These are phyloP conservation scores for Ceratocystis lukuohia DNA, from an alignment of 2,329 filamentous ascomycete genomes.

Conservation along the genomic window DNA sequence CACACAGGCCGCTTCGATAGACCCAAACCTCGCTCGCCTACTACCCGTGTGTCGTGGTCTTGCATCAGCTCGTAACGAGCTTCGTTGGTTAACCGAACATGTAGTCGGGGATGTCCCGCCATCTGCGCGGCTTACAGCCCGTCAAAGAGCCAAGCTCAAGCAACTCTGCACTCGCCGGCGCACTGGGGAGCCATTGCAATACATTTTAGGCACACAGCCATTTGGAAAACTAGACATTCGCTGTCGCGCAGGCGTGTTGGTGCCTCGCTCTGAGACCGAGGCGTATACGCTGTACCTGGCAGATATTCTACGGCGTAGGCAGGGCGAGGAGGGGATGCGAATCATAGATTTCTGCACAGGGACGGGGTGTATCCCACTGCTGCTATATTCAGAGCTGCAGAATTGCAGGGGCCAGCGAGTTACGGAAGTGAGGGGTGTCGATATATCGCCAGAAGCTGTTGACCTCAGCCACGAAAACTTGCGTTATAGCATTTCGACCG, in stretches of 20 bases:
- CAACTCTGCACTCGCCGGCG: slow-evolving; percentile 37
- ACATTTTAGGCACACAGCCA: slow-evolving; percentile 74
- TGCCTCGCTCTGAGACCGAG: slow-evolving; percentile 70
- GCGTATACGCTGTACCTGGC: slow-evolving; percentile 48
- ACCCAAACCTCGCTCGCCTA: slow-evolving; percentile 44
- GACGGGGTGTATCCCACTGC: slow-evolving; percentile 75
- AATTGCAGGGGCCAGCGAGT: slow-evolving; percentile 25
- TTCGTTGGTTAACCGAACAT: slow-evolving; percentile 59
- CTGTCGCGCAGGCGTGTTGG: slow-evolving; percentile 66
- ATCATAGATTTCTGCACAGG: slow-evolving; percentile 84
- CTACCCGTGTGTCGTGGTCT: slow-evolving; percentile 52
- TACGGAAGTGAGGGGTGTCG: slow-evolving; percentile 54
- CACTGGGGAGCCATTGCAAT: slow-evolving; percentile 67
- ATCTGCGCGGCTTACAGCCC: slow-evolving; percentile 10
- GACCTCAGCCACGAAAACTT: slow-evolving; percentile 53
- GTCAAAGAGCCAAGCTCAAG: background rate
- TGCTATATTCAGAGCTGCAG: slow-evolving; percentile 51
- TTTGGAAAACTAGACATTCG: slow-evolving; percentile 73
- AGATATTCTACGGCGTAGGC: slow-evolving; percentile 27
- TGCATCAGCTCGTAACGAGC: slow-evolving; percentile 50
- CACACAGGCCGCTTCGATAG: slow-evolving; percentile 39
- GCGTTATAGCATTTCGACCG: slow-evolving; percentile 32
- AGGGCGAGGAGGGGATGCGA: slow-evolving; percentile 23
- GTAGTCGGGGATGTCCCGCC: slow-evolving; percentile 27
- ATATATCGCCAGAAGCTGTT: slow-evolving; percentile 56